These are phyloP conservation scores for Phytophthora quininea DNA, from an alignment of 352 stramenopile species.

Conservation along the genomic window DNA sequence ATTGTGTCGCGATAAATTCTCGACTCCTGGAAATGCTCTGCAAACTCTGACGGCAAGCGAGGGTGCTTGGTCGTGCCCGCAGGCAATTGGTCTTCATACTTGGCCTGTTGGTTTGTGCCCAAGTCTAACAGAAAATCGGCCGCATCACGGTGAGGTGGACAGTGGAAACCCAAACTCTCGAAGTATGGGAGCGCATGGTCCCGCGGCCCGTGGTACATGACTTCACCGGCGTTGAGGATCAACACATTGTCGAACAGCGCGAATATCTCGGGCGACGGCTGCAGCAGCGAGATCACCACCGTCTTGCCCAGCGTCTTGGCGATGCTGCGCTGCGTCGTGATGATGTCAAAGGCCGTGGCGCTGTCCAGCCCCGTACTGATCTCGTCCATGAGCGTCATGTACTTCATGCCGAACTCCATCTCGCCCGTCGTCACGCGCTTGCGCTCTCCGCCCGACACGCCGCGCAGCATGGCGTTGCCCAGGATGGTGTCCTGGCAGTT, in stretches of 20 bases:
- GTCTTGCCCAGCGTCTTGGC: slow-evolving; percentile 55
- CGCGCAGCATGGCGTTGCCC: slow-evolving; percentile 50
- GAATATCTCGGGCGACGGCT: slow-evolving; percentile 93
- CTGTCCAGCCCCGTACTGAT: slow-evolving; percentile 67
- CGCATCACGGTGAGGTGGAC: slow-evolving; percentile 39
- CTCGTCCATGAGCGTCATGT: slow-evolving; percentile 79
- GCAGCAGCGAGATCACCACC: slow-evolving; percentile 80
- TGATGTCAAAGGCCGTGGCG: slow-evolving; percentile 65
- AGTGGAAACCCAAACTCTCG: slow-evolving; percentile 44
- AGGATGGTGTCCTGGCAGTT: slow-evolving; percentile 56
- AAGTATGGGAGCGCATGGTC: slow-evolving; percentile 45
- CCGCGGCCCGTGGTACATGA: slow-evolving; percentile 77
- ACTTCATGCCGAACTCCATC: slow-evolving; percentile 89
- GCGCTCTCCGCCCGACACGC: slow-evolving; percentile 77
- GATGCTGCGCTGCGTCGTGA: slow-evolving; percentile 48
- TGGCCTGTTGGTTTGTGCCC: slow-evolving; percentile 46
- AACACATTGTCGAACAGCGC: slow-evolving; percentile 94
- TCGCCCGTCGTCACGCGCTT: slow-evolving; percentile 91
- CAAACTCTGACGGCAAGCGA: slow-evolving; percentile 42
- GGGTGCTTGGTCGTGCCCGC: background rate
- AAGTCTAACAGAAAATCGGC: slow-evolving; percentile 57
- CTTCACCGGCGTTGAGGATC: slow-evolving; percentile 85
- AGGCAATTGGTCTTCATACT: slow-evolving; percentile 29
- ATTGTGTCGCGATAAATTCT: slow-evolving; percentile 47
- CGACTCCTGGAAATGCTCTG: slow-evolving; percentile 44